A percentile compares a stretch with the other conserved stretches of the same genome.
These are phyloP conservation scores for Ogataea neopini DNA, from an alignment of 805 yeast genomes.

Conservation along the genomic window DNA sequence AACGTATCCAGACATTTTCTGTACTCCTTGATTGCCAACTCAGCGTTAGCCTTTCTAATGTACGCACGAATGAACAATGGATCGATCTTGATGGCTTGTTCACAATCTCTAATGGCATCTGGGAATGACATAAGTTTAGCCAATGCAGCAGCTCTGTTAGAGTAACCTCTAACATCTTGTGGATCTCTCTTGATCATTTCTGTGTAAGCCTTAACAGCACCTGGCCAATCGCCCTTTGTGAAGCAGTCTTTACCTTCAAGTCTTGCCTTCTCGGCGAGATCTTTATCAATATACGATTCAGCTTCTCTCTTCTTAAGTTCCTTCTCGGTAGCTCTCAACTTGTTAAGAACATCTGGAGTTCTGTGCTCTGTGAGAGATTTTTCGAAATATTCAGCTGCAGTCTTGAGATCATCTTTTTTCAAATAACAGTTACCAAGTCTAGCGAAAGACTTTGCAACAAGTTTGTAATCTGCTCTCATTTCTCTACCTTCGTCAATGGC, in stretches of 20 bases:
- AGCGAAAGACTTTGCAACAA: slow-evolving; percentile 89
- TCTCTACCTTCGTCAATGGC: slow-evolving; percentile 93
- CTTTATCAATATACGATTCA: slow-evolving; percentile 81
- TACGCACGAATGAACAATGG: slow-evolving; percentile 92
- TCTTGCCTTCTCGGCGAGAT: slow-evolving; percentile 93
- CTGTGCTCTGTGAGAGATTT: slow-evolving; percentile 96
- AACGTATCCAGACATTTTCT: slow-evolving; percentile 80
- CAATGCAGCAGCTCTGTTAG: slow-evolving; percentile 96
- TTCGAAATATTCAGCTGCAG: slow-evolving; percentile 79
- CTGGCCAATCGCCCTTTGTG: slow-evolving; percentile 94
- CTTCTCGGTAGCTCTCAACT: slow-evolving; percentile 85
- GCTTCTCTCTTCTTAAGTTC: slow-evolving; percentile 78
- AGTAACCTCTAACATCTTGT: slow-evolving; percentile 92
- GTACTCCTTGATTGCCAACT: slow-evolving; percentile 86
- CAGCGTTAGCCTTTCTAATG: slow-evolving; percentile 94
- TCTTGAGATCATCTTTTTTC: slow-evolving; percentile 69
- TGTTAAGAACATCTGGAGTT: slow-evolving; percentile 87
- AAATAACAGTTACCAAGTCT: slow-evolving; percentile 83
- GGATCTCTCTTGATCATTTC: slow-evolving; percentile 99
- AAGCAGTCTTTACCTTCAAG: slow-evolving; percentile 86
- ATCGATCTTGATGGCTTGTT: slow-evolving; percentile 83
- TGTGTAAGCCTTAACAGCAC: slow-evolving; percentile 88
- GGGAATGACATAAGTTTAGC: slow-evolving; percentile 96
- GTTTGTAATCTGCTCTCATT: slow-evolving; percentile 85
- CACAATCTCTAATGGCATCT: slow-evolving; percentile 92